Base-by-base conservation (phyloP, 306 rosid species). In the Astragalus glycyphyllos region DNA sequence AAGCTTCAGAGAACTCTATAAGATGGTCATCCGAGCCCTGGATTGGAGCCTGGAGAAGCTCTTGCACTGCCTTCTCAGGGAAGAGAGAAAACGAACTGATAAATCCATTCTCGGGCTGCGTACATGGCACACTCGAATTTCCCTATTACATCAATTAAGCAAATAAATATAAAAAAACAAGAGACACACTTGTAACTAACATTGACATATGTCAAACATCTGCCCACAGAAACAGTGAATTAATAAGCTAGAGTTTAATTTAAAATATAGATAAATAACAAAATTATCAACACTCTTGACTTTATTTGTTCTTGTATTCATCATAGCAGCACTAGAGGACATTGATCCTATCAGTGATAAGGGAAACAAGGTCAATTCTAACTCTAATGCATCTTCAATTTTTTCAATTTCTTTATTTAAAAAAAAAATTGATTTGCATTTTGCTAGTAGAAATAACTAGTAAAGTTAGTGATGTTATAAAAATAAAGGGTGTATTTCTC, bases 1-100 rank as follows among this genome's bases (percentile, higher is more conserved):
- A 83, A 58, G 98, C 86, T 71, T 94, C 98, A n/a, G 98, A 91
- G 81, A 94, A 94, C 79, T 94, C 98, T 65, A 89, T 70, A 54
- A 94, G 98, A 77, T 94, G 95, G 40, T 94, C 97, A 78, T 94
- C 96, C 9, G 86, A 81, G 42, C 88, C 90, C 82, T 81, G 90
- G 79, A 73, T 46, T 10, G 92, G 83, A 77, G 86, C 26, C 65
- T 94, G 87, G 56, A 94, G 86, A 72, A 94, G 83, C 58, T 94
- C 98, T 80, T 86, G 85, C 70, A 89, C 90, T 13, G 90, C 95
- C 72, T 80, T 86, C 84, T 90, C 97, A 1, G 97, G 83, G 64
- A 87, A 71, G 63, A 81, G 88, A 55, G 98, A 87, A 76, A 76
- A 61, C 3, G 97, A 80, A 84, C 65, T 84, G 50, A 60, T 55